Percentiles rank a stretch among this genome's conserved stretches.
Conservation (phyloP, 805 yeast genomes). For the Pichia pseudocactophila region DNA sequence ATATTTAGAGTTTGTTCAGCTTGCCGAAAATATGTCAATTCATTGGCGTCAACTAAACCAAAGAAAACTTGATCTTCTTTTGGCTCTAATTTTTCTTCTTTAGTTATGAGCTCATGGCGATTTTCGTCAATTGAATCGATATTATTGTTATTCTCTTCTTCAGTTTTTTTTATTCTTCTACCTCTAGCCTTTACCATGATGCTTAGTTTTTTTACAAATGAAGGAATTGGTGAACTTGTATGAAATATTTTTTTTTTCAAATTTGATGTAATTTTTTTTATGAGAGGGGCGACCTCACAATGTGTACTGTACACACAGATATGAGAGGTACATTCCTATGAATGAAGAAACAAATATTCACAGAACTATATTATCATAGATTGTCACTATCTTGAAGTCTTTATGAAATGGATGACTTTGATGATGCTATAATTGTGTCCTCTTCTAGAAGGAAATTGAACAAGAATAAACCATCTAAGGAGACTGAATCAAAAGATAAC, state of each 20-base stretch:
- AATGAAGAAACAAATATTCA: too few relatives aligned
- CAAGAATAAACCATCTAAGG: background rate
- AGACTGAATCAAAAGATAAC: background rate
- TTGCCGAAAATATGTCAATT: conserved; percentile 83
- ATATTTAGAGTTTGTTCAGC: conserved; percentile 82
- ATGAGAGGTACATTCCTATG: too few relatives aligned
- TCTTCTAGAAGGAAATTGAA: background rate
- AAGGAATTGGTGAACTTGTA: too few relatives aligned
- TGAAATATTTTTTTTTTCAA: too few relatives aligned
- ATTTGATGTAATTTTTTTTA: too few relatives aligned
- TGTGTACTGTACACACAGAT: too few relatives aligned
- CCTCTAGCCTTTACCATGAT: conserved; percentile 27
- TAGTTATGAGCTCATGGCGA: background rate
- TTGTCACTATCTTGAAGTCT: too few relatives aligned
- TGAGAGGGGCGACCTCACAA: too few relatives aligned
- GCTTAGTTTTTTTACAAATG: background rate
- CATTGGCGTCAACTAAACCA: conserved; percentile 79
- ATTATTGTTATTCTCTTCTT: conserved; percentile 6
- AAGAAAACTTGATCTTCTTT: conserved; percentile 45
- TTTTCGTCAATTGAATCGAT: background rate
- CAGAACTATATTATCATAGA: too few relatives aligned
- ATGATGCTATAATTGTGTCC: conserved; percentile 6
- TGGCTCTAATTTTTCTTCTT: background rate
- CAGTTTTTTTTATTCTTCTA: conserved; percentile 23
- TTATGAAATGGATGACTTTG: conserved; percentile 5